These are phyloP conservation scores for Alternaria consortialis DNA, from an alignment of 2,329 filamentous ascomycete genomes.

Conservation along the genomic window DNA sequence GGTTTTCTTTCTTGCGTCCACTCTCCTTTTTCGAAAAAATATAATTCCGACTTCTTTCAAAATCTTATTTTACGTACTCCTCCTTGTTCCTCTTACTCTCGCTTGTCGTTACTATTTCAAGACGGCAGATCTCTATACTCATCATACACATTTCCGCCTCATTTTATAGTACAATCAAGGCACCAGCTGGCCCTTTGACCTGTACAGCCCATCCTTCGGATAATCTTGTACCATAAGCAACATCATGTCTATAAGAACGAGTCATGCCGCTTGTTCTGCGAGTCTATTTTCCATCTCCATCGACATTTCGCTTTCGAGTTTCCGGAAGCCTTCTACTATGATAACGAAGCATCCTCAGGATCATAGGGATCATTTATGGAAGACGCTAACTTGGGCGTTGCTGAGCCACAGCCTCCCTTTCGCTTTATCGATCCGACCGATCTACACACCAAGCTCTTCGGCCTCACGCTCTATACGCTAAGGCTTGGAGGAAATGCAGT, in stretches of 20 bases:
- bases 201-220: background rate
- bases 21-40: background rate
- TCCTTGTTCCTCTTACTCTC: background rate
- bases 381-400: background rate
- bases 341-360: background rate
- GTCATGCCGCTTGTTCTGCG: background rate
- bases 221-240: background rate
- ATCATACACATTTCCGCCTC: background rate
- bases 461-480: no score
- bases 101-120: background rate
- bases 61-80: background rate
- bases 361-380: fast-evolving
- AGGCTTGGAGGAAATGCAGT: no score
- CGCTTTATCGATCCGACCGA: background rate
- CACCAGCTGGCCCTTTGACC: background rate
- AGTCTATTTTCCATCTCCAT: background rate
- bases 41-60: no score
- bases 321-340: background rate
- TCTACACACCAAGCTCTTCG: background rate
- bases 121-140: background rate
- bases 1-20: background rate
- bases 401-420: background rate
- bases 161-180: background rate
- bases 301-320: background rate
- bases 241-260: background rate